Percentiles rank a stretch among this genome's conserved stretches.
These are phyloP conservation scores for Globisporangium carolinianum DNA, from an alignment of 352 stramenopile species.

Conservation along the genomic window DNA sequence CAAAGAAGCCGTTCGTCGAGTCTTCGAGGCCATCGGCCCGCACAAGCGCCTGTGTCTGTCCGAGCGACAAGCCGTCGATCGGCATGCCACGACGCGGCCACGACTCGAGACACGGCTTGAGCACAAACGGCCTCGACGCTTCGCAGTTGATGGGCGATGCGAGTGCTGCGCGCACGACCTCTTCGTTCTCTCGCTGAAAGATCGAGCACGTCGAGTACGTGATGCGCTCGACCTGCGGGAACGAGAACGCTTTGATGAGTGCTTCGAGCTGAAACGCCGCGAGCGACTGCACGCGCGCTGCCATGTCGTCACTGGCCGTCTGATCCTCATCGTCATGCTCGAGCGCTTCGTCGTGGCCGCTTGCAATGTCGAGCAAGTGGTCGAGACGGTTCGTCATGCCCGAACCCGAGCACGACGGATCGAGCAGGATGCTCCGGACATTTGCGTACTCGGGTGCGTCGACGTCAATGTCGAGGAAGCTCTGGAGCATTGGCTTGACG, in stretches of 20 bases:
- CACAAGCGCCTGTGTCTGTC: slow-evolving; percentile 82
- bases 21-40: slow-evolving; percentile 90
- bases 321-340: slow-evolving; percentile 14
- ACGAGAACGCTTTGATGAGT: slow-evolving; percentile 92
- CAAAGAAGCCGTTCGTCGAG: slow-evolving; percentile 96
- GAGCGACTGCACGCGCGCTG: slow-evolving; percentile 86
- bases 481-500: slow-evolving; percentile 78
- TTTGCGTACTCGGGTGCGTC: slow-evolving; percentile 71
- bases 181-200: slow-evolving; percentile 95
- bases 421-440: slow-evolving; percentile 91
- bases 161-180: slow-evolving; percentile 89
- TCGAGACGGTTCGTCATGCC: slow-evolving; percentile 93
- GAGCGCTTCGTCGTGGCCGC: slow-evolving; percentile 42
- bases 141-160: slow-evolving; percentile 38
- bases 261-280: slow-evolving; percentile 93
- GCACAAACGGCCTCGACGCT: slow-evolving; percentile 47
- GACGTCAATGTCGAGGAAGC: slow-evolving; percentile 90
- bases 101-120: slow-evolving; percentile 54
- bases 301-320: slow-evolving; percentile 20
- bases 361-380: slow-evolving; percentile 86
- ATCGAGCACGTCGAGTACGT: slow-evolving; percentile 98
- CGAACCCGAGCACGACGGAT: slow-evolving; percentile 95
- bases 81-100: slow-evolving; percentile 72
- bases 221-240: slow-evolving; percentile 90
- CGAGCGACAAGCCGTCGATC: slow-evolving; percentile 42